Conservation (phyloP, 306 rosid species). For the Pterocarpus santalinus region DNA sequence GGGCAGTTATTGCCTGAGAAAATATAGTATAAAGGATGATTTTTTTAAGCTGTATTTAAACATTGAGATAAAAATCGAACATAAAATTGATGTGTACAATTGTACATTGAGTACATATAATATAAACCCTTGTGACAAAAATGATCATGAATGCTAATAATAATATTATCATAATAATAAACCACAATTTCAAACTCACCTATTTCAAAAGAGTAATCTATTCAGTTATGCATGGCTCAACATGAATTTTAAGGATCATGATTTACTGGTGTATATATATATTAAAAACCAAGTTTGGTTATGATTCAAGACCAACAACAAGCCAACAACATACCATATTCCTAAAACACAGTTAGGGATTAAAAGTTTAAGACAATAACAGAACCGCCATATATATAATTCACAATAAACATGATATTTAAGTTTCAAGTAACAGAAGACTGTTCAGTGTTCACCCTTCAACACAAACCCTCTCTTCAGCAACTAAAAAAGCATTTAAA, state of each 20-base stretch:
- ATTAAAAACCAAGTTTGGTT: slow-evolving; percentile 3
- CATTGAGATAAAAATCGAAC: neutral
- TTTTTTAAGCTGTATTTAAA: slow-evolving; percentile 33
- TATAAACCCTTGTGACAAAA: neutral
- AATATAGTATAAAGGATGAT: slow-evolving; percentile 21
- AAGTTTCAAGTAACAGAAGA: slow-evolving; percentile 7
- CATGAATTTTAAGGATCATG: neutral
- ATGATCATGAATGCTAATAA: no score
- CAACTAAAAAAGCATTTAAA: neutral
- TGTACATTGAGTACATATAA: slow-evolving; percentile 4
- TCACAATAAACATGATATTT: neutral
- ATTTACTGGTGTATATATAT: neutral
- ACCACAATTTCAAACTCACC: slow-evolving; percentile 13
- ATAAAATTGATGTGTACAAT: neutral
- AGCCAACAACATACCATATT: neutral
- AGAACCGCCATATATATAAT: neutral
- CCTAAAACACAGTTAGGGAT: neutral
- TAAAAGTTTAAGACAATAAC: neutral
- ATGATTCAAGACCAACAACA: slow-evolving; percentile 9
- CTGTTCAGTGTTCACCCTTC: neutral
- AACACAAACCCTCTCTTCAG: neutral
- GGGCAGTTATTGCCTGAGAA: slow-evolving; percentile 65
- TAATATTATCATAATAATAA: neutral
- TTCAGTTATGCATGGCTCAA: neutral
- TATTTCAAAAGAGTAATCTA: slow-evolving; percentile 21